Base-by-base conservation (phyloP, 1,284 basidiomycete genomes). In the Pseudozyma pruni region DNA sequence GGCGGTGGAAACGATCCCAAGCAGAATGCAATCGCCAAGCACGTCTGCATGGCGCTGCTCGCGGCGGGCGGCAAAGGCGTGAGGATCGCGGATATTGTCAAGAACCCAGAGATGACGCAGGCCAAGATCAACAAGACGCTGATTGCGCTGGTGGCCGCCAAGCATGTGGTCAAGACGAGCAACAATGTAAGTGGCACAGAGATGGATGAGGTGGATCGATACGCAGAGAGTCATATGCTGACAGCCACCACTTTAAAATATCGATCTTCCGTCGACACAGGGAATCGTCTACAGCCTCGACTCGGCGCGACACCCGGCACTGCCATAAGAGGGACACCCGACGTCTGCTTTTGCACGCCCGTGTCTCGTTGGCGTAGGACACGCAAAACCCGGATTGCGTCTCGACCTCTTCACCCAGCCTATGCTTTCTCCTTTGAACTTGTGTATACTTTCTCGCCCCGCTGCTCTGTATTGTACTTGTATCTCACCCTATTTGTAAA, bases 51-150 rank as follows among this genome's bases (percentile, higher is more conserved):
- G 53, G 76, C 79, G 4, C 62, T 81, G 8, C 50, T 81, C 29
- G 75, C 78, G 1, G 71, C 75, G 3, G 73, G 74, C 6, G 32
- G 42, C 17, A 52, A 61, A 11, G 80, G 80, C 6, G 34, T 78
- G n/a, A 47, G 79, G 11, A 63, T 94, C 35, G 84, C 87, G 35
- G 91, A 93, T 46, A 86, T 96, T 48, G 87, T 93, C 66, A 87
- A 86, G 45, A 88, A 89, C 1, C 92, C 92, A 0, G 91, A 93
- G 58, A 85, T 94, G 42, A 90, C 89, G 43, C 92, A 94, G 83
- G 90, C 92, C 7, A 87, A 90, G 33, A 93, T 93, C 39, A 95
- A 96, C 84, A 95, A 94, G 83, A 93, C 92, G 72, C 86, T 97
- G 29, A 93, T 96, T 55, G 92, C 93, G 1, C 85, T 96, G 1